A percentile compares a stretch with the other conserved stretches of the same genome.
Evolutionary conservation across 1,284 basidiomycete genomes (phyloP).

Genomic region (Trichosporon ovoides): DNA sequence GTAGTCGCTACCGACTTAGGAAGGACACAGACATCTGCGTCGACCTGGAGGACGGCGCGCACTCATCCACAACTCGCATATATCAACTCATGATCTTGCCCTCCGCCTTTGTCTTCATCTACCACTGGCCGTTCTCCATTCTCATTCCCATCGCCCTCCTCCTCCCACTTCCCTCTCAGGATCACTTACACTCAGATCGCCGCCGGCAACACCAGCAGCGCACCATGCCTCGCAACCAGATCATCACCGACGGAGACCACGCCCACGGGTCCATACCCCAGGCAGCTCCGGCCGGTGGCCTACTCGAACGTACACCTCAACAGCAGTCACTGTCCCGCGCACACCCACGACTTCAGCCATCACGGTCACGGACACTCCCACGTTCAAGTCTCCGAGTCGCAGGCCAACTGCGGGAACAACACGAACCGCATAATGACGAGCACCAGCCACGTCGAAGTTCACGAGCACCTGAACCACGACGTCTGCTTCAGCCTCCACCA

Average conservation of each 20-base stretch:
- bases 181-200: not conserved
- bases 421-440: not conserved
- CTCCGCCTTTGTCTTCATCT: not conserved
- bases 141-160: not conserved
- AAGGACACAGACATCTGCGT: too few species aligned
- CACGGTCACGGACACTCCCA: slow-evolving; percentile 2
- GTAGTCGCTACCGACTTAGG: too few species aligned
- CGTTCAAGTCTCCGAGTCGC: not conserved
- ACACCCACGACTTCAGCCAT: not conserved
- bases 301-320: not conserved
- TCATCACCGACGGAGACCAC: not conserved
- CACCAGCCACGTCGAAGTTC: not conserved
- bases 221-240: not conserved
- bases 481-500: slow-evolving; percentile 14
- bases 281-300: not conserved
- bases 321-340: not conserved
- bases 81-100: slow-evolving; percentile 1
- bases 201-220: not conserved
- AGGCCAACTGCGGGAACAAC: not conserved
- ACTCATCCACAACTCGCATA: not conserved
- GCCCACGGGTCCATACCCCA: not conserved
- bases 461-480: slow-evolving; percentile 14
- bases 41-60: too few species aligned
- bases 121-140: not conserved
- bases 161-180: not conserved